These are phyloP conservation scores for Bipolaris oryzae DNA, from an alignment of 2,329 filamentous ascomycete species.

Conservation along the genomic window DNA sequence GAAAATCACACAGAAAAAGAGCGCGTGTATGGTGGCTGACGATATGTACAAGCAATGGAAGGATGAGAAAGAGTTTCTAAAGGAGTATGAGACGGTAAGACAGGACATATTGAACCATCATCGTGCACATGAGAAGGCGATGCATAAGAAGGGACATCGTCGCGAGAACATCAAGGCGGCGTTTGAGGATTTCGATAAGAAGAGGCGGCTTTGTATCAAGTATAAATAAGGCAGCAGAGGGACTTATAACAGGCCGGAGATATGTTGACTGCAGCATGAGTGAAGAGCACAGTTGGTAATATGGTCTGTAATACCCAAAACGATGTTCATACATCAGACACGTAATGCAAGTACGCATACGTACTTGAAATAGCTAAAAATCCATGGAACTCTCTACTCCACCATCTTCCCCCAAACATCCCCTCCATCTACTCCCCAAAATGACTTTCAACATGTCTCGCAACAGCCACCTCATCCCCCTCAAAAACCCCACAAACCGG, in stretches of 20 bases:
- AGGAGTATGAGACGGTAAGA: slow-evolving; percentile 3
- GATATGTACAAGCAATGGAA: slow-evolving; percentile 2
- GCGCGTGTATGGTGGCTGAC: neutral
- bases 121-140: slow-evolving; percentile 11
- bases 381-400: neutral
- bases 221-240: neutral
- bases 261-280: too few relatives aligned
- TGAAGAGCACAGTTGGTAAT: too few relatives aligned
- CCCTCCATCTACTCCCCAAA: slow-evolving; percentile 45
- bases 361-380: neutral
- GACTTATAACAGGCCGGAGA: neutral
- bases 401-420: neutral
- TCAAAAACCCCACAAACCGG: slow-evolving; percentile 71
- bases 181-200: neutral
- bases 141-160: neutral
- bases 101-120: slow-evolving; percentile 12
- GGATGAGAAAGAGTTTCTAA: slow-evolving; percentile 6
- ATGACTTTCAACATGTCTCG: slow-evolving; percentile 68
- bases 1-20: neutral
- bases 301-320: too few relatives aligned
- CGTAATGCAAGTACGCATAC: neutral
- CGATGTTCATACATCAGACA: too few relatives aligned
- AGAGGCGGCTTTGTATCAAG: neutral
- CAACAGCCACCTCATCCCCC: slow-evolving; percentile 71
- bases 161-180: neutral